Conservation (phyloP, 768 basidiomycete species). For the Rhodotorula toruloides region DNA sequence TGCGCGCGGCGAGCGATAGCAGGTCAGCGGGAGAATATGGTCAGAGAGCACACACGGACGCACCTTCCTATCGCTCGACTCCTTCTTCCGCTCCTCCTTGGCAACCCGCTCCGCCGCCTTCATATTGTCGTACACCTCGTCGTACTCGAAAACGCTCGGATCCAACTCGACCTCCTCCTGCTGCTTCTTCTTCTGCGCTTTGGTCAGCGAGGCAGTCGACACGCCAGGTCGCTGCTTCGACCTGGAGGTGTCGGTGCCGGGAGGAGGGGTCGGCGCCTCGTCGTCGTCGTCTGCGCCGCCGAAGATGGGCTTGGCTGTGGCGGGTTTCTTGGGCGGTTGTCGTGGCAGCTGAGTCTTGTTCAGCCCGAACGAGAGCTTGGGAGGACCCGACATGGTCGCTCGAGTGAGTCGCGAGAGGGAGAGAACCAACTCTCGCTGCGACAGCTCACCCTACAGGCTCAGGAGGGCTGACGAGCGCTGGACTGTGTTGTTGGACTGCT, state of each 20-base stretch:
- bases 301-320: slow-evolving; percentile 47
- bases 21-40: neutral
- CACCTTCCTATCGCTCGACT: slow-evolving; percentile 72
- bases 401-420: neutral
- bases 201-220: slow-evolving; percentile 32
- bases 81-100: slow-evolving; percentile 70
- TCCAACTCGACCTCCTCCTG: slow-evolving; percentile 75
- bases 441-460: too few relatives aligned
- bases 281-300: slow-evolving; percentile 50
- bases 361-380: slow-evolving; percentile 83
- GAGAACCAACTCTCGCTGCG: neutral
- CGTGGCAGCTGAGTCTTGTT: slow-evolving; percentile 40
- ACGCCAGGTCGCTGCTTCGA: slow-evolving; percentile 3
- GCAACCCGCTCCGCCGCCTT: slow-evolving; percentile 73
- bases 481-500: too few relatives aligned
- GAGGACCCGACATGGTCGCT: slow-evolving; percentile 12
- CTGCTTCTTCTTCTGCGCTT: slow-evolving; percentile 53
- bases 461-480: too few relatives aligned
- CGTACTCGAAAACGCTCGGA: slow-evolving; percentile 82
- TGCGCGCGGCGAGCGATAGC: slow-evolving; percentile 43
- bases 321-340: slow-evolving; percentile 52
- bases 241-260: neutral
- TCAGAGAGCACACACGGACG: slow-evolving; percentile 35
- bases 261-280: neutral
- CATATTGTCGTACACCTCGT: slow-evolving; percentile 94